Percentiles rank a stretch among this genome's conserved stretches.
Conservation (phyloP, 176 grass and related monocot species). For the Lolium perenne region DNA sequence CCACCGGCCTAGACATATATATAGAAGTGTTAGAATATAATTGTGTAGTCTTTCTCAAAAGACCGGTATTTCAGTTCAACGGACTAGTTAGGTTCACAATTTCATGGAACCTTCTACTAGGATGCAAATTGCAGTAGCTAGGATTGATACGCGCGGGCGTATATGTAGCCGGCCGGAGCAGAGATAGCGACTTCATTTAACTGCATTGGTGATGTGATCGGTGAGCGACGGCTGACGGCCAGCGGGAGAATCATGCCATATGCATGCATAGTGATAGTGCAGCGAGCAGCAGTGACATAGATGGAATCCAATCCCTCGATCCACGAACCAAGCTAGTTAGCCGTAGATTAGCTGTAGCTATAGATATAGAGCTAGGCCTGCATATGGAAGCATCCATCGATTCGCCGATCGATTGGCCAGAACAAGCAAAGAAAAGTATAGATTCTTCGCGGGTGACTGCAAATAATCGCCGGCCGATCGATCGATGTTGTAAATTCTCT, state of each 20-base stretch:
- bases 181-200: too few relatives aligned
- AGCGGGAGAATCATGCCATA: not conserved
- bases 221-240: not conserved
- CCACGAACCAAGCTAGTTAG: not conserved
- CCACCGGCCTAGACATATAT: too few relatives aligned
- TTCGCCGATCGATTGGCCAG: constrained; percentile 10
- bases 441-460: constrained; percentile 31
- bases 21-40: too few relatives aligned
- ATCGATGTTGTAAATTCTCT: not conserved
- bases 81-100: too few relatives aligned
- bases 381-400: constrained; percentile 47
- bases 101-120: not conserved
- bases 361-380: not conserved
- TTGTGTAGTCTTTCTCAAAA: too few relatives aligned
- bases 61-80: too few relatives aligned
- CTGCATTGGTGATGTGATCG: not conserved
- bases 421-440: too few relatives aligned
- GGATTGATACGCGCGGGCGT: not conserved
- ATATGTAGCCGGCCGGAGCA: not conserved
- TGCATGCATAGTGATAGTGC: constrained; percentile 23
- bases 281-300: not conserved
- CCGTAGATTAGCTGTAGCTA: not conserved
- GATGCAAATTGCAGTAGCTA: not conserved
- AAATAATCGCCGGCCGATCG: not conserved
- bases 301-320: constrained; percentile 62